A percentile compares a stretch with the other conserved stretches of the same genome.
phyloP scores from a whole-genome alignment of 129 eudicot species.

The Centaurea solstitialis region DNA sequence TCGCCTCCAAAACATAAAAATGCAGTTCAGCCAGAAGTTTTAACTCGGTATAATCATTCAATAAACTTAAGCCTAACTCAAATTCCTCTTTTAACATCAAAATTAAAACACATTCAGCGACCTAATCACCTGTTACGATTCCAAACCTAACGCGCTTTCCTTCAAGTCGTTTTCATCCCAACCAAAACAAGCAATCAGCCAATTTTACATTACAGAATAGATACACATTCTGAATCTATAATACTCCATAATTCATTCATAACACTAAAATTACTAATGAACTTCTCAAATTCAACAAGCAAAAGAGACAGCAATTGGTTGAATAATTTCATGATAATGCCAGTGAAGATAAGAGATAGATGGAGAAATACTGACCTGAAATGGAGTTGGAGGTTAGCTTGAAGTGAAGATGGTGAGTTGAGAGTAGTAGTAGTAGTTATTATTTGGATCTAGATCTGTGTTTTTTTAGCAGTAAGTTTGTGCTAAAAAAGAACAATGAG shows the following conservation, averaged over 20 bases:
- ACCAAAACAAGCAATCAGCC: conserved; percentile 14
- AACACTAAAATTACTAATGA: background rate
- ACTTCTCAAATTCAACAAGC: conserved; percentile 7
- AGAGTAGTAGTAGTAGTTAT: background rate
- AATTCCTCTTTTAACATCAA: background rate
- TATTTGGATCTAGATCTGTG: conserved; percentile 60
- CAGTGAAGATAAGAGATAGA: conserved; percentile 2
- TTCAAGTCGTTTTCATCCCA: background rate
- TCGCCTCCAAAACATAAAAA: background rate
- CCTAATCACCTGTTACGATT: background rate
- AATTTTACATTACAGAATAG: background rate
- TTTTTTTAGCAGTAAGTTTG: conserved; percentile 20
- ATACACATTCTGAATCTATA: background rate
- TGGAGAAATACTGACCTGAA: conserved; percentile 22
- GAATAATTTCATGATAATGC: background rate
- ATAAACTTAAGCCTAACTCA: background rate
- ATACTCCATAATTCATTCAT: background rate
- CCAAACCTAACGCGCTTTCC: conserved; percentile 1
- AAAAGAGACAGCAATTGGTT: background rate
- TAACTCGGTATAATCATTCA: background rate
- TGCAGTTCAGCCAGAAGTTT: background rate
- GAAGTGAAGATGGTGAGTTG: conserved; percentile 26
- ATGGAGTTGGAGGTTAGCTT: conserved; percentile 27
- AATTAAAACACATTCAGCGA: background rate
- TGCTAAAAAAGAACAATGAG: conserved; percentile 11